A percentile compares a stretch with the other conserved stretches of the same genome.
Evolutionary conservation across 768 basidiomycete species (phyloP).

Genomic region (Collybiopsis luxurians): DNA sequence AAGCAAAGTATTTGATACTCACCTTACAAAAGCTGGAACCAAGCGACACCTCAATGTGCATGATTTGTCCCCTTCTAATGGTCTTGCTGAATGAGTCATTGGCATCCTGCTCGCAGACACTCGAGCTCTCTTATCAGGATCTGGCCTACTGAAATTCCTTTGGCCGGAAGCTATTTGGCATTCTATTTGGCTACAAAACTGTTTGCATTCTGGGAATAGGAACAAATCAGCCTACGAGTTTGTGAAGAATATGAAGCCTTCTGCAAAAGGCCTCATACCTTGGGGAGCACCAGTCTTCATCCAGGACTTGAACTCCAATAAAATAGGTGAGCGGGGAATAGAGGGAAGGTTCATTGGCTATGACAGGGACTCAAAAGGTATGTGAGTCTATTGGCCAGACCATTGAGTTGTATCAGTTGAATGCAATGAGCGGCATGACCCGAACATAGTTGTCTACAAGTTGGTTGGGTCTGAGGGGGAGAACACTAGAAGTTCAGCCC

Average conservation of each 20-base stretch:
- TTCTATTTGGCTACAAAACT: conserved; percentile 9
- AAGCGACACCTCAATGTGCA: conserved; percentile 28
- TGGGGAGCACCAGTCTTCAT: conserved; percentile 26
- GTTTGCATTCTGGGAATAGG: neutral
- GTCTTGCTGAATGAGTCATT: conserved; percentile 26
- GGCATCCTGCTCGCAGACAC: conserved; percentile 18
- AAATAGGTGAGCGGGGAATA: conserved; percentile 6
- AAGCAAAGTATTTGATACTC: conserved; percentile 19
- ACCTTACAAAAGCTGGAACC: conserved; percentile 24
- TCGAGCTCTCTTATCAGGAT: conserved; percentile 24
- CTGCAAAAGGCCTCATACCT: conserved; percentile 16
- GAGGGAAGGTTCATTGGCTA: conserved; percentile 21
- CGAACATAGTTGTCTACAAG: neutral
- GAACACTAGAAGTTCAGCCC: neutral
- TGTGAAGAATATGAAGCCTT: conserved; percentile 12
- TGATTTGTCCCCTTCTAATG: conserved; percentile 29
- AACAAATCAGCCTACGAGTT: conserved; percentile 10
- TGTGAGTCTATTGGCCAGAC: conserved; percentile 26
- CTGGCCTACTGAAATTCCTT: conserved; percentile 13
- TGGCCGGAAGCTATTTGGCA: conserved; percentile 19
- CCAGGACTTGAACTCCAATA: conserved; percentile 22
- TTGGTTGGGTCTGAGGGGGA: conserved; percentile 7
- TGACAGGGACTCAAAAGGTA: conserved; percentile 24
- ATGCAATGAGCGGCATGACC: conserved; percentile 13
- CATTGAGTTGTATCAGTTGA: conserved; percentile 23